Evolutionary conservation across 1,284 basidiomycete species (phyloP), one percentile per base, ranked within the genome.

Genomic region (Ganoderma sinense): DNA sequence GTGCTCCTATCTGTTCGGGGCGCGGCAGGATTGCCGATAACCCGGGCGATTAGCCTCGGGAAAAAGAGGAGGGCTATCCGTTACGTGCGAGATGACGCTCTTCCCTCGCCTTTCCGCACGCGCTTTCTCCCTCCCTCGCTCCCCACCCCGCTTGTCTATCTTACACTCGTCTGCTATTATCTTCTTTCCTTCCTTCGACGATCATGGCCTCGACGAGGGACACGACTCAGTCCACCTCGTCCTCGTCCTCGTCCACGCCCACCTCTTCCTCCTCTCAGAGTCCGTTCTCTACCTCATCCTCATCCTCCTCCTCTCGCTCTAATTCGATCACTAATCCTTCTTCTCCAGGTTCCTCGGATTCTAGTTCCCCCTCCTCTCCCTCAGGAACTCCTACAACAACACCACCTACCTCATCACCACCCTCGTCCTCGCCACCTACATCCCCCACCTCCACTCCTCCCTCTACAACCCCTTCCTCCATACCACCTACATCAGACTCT

Each of bases 231-330:
- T n/a, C 63, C 53, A 69, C 62, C 58, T 63, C 70, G 67, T 64
- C 73, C 58, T 63, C 70, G 67, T 64, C 73, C 29, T 31, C 59
- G n/a, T 29, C 65, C 23, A 20, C 66, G 13, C 18, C 72, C 14
- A 20, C 59, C 31, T 51, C 72, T 11, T 2, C 51, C n/a, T 29
- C 71, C 65, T 56, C 69, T 39, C 51, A 64, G 68, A 68, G 71
- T 74, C 69, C 67, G 65, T 70, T 65, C 60, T 64, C 69, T 60
- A 64, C 73, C 33, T 55, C 74, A 23, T 70, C 68, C 59, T 62
- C 72, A 23, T 45, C 65, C 55, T 58, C 68, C 43, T 70, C 74
- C n/a, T 65, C 73, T 18, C 43, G 67, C 48, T 3, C 39, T 16
- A 23, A 14, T 29, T 61, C 59, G n/a, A 40, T 16, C 39, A 40